Conservation (phyloP, 192 early-diverging fungal species). For the Bifiguratus adelaidae region DNA sequence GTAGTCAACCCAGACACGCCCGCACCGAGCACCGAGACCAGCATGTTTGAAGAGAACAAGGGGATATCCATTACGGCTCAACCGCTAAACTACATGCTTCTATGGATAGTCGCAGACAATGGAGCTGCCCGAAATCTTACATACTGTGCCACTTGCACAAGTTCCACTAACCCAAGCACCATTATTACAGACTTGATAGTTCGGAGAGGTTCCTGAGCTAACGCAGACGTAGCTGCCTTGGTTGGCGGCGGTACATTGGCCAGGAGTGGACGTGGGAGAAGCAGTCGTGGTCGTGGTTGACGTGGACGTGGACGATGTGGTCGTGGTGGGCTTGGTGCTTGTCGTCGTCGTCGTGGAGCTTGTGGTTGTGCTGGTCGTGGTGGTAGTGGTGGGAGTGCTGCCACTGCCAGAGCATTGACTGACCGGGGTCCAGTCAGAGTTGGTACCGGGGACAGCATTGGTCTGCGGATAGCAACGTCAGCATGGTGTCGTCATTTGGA, state of each 20-base stretch:
- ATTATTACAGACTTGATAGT: neutral
- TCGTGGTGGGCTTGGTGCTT: neutral
- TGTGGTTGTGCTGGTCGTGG: constrained; percentile 1
- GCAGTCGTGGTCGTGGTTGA: neutral
- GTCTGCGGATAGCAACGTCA: no score
- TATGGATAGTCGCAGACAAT: neutral
- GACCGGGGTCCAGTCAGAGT: constrained; percentile 3
- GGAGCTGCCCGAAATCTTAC: neutral
- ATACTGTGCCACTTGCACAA: neutral
- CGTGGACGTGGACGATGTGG: neutral
- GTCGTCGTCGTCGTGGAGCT: neutral
- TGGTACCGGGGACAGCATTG: constrained; percentile 13
- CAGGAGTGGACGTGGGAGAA: neutral
- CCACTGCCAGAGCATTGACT: constrained; percentile 18
- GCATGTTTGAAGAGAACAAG: no score
- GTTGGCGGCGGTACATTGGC: neutral
- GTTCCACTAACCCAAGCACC: neutral
- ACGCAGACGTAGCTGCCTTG: neutral
- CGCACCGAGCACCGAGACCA: constrained; percentile 70
- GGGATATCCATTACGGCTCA: no score
- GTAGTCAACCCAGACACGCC: constrained; percentile 69
- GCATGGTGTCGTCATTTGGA: constrained; percentile 29
- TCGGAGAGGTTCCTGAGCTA: neutral
- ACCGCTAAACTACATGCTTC: no score
- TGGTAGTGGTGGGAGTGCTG: neutral